These are phyloP conservation scores for Lindgomyces ingoldianus DNA, from an alignment of 495 filamentous ascomycete genomes.

Conservation along the genomic window DNA sequence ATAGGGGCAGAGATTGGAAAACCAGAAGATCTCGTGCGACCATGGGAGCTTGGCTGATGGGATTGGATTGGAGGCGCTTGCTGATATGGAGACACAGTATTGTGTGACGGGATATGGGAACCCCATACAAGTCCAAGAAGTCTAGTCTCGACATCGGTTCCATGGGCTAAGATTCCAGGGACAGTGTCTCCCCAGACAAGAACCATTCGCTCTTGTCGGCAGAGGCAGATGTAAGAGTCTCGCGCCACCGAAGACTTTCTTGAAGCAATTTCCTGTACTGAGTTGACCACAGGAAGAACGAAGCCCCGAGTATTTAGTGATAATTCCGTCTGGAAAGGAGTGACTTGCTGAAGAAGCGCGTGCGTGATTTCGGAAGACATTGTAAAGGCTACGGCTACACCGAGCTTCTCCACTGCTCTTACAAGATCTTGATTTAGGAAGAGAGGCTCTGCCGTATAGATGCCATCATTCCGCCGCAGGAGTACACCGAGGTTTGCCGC, in stretches of 20 bases:
- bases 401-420: slow-evolving; percentile 36
- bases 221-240: slow-evolving; percentile 40
- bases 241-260: slow-evolving; percentile 35
- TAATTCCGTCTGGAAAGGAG: slow-evolving; percentile 45
- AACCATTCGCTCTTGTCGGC: slow-evolving; percentile 45
- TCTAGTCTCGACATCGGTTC: slow-evolving; percentile 44
- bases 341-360: slow-evolving; percentile 40
- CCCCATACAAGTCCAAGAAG: slow-evolving; percentile 40
- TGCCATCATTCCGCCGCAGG: slow-evolving; percentile 26
- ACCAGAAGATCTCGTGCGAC: slow-evolving; percentile 20
- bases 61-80: slow-evolving; percentile 6
- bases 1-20: slow-evolving; percentile 36
- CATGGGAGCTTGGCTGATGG: slow-evolving; percentile 15
- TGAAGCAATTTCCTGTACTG: slow-evolving; percentile 36
- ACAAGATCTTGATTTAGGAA: slow-evolving; percentile 37
- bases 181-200: slow-evolving; percentile 48
- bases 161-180: slow-evolving; percentile 44
- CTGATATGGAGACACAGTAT: slow-evolving; percentile 17
- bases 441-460: slow-evolving; percentile 35
- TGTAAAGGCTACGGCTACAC: slow-evolving; percentile 44
- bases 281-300: slow-evolving; percentile 43
- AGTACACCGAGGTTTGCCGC: slow-evolving; percentile 30
- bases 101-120: slow-evolving; percentile 24
- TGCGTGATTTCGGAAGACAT: slow-evolving; percentile 46
- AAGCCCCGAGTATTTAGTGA: slow-evolving; percentile 41